These are phyloP conservation scores for Venturia nashicola DNA, from an alignment of 2,329 filamentous ascomycete genomes.

Conservation along the genomic window DNA sequence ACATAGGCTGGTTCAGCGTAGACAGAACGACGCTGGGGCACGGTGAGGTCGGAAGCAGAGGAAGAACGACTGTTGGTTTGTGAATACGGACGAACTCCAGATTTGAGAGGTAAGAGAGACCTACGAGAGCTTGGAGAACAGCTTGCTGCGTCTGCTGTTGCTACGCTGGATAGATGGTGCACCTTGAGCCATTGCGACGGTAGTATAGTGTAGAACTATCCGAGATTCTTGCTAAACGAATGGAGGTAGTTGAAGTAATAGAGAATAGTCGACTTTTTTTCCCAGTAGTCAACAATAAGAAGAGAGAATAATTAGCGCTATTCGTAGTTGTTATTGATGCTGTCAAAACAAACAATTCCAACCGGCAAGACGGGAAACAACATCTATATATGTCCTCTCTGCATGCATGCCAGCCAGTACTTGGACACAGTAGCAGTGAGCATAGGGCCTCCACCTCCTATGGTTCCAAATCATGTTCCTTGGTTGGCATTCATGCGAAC, in stretches of 20 bases:
- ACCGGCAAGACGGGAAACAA: neutral
- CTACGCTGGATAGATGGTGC: neutral
- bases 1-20: slow-evolving; percentile 1
- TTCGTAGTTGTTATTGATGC: neutral
- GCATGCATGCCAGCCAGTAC: too few relatives aligned
- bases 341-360: neutral
- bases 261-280: neutral
- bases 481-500: neutral
- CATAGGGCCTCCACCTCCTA: neutral
- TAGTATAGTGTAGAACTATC: neutral
- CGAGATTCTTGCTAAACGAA: neutral
- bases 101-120: neutral
- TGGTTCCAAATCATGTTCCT: neutral
- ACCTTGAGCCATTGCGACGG: neutral
- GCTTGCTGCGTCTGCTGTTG: slow-evolving; percentile 1
- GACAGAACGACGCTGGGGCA: neutral
- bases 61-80: neutral
- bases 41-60: neutral
- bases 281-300: neutral
- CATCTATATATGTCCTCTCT: neutral
- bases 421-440: neutral
- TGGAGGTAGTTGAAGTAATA: neutral
- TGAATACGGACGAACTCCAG: neutral
- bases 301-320: neutral
- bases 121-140: slow-evolving; percentile 1